Base-by-base conservation (phyloP, 208 protist genomes). In the Spongospora subterranea region DNA sequence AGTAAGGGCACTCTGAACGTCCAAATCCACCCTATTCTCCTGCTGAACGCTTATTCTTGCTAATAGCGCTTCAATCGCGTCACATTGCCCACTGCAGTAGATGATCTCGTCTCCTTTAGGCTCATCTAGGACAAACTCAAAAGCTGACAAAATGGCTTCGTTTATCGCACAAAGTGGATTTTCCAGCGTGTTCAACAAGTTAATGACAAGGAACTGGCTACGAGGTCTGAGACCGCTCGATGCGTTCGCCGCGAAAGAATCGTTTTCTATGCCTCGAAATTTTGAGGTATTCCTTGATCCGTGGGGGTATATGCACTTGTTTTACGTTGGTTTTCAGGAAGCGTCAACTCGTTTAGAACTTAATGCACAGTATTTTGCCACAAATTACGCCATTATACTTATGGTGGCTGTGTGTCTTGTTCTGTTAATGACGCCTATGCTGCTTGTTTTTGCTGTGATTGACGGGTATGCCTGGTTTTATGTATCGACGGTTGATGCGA, bases 351-450 rank as follows among this genome's bases (percentile, higher is more conserved):
- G 71, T 39, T n/a, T 82, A 82, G 71, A 82, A 43, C 71, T 82
- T 13, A 82, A 82, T 82, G 71, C 35, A 13, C 71, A 82, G n/a
- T 82, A 82, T 43, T 82, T 82, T 82, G 71, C 71, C 6, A 82
- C 71, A n/a, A 82, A 82, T 82, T 82, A 82, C 71, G 71, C 71
- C 71, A 20, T 43, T 20, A 6, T 82, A n/a, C 6, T 35, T 20
- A 6, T 43, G 40, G 13, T 82, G n/a, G 13, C 35, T 6, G 71
- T 82, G 6, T 6, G 71, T 6, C 71, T 82, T 6, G 71, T 82
- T 43, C 35, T 82, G 71, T 43, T 82, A 43, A 43, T 82, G 35
- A 82, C 71, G 40, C 71, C 71, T 6, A 45, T 35, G 71, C 71
- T 82, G 40, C 35, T 82, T 6, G n/a, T 82, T 6, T 82, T 82